These are phyloP conservation scores for Colletotrichum tamarilloi DNA, from an alignment of 2,329 filamentous ascomycete genomes.

Conservation along the genomic window DNA sequence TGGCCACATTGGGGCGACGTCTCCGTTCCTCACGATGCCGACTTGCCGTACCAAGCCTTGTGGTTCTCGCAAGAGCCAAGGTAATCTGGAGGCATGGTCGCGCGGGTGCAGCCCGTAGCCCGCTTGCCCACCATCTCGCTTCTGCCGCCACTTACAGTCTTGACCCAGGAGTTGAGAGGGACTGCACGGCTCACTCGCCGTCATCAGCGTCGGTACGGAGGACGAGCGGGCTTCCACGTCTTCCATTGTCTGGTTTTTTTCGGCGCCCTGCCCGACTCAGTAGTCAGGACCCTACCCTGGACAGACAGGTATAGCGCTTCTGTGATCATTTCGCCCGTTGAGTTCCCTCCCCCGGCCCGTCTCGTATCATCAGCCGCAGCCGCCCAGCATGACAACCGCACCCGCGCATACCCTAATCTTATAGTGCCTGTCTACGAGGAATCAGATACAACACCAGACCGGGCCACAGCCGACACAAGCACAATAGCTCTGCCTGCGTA, in stretches of 20 bases:
- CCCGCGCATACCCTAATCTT: constrained; percentile 23
- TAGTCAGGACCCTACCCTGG: background rate
- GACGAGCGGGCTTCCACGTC: background rate
- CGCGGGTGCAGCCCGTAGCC: constrained; percentile 16
- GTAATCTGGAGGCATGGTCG: background rate
- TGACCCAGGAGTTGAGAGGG: background rate
- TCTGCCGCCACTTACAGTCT: background rate
- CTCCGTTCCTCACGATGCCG: constrained; percentile 27
- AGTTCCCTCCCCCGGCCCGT: background rate
- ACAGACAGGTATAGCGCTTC: background rate
- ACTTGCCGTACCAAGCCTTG: constrained; percentile 34
- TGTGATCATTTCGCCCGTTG: background rate
- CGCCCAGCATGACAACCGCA: constrained; percentile 10
- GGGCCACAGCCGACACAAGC: background rate
- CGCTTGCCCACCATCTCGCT: constrained; percentile 24
- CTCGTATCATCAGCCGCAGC: constrained; percentile 31
- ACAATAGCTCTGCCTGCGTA: background rate
- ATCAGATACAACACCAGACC: background rate
- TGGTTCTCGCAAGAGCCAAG: constrained; percentile 13
- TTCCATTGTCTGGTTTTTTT: background rate
- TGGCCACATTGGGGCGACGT: constrained; percentile 14
- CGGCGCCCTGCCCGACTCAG: constrained; percentile 8
- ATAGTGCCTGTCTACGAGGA: background rate
- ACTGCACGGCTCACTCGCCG: background rate
- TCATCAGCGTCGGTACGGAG: background rate